Evolutionary conservation across 331 rosid genomes (phyloP), one percentile per base, ranked within the genome.

Genomic region (Prunus yedoensis): DNA sequence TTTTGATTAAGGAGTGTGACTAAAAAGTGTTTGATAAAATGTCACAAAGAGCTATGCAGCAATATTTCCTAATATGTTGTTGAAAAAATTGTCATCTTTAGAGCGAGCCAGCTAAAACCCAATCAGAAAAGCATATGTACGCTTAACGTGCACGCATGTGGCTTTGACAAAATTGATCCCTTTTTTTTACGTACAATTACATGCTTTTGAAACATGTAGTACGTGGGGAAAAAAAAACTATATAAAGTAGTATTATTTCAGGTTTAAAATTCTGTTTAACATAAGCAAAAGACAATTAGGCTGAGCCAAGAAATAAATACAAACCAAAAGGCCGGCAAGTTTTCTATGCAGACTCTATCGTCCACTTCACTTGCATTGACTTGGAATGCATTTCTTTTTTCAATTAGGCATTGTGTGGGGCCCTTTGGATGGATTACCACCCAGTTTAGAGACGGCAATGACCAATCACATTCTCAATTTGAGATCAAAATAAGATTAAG

Each of bases 331-430:
- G 86, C 85, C 86, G 85, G 89, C 87, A 86, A 38, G 56, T 77
- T 75, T 74, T 15, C 5, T 21, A 38, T 43, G 38, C 46, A 9
- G 59, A 79, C 60, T 75, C 71, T 78, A 86, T 84, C 78, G 77
- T 32, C 38, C 38, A 5, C 38, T 32, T 89, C 75, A 82, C 75
- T 66, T 28, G 79, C 83, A 85, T 88, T 84, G 96, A 90, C 96
- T 88, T 78, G 66, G 81, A 71, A 32, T 71, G 62, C 73, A 27
- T 74, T 76, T 76, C 68, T 32, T 68, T 77, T 80, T 68, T 20
- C n/a, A 12, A 63, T 71, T 77, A 21, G 72, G 66, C 85, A 64
- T 68, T 49, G 20, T 7, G 66, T 70, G 73, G 84, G 83, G 12
- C 70, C 77, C 74, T 49, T 6, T 53, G 71, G 32, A 60, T 28